These are phyloP conservation scores for Neopestalotiopsis clavispora DNA, from an alignment of 2,329 filamentous ascomycete genomes.

Conservation along the genomic window DNA sequence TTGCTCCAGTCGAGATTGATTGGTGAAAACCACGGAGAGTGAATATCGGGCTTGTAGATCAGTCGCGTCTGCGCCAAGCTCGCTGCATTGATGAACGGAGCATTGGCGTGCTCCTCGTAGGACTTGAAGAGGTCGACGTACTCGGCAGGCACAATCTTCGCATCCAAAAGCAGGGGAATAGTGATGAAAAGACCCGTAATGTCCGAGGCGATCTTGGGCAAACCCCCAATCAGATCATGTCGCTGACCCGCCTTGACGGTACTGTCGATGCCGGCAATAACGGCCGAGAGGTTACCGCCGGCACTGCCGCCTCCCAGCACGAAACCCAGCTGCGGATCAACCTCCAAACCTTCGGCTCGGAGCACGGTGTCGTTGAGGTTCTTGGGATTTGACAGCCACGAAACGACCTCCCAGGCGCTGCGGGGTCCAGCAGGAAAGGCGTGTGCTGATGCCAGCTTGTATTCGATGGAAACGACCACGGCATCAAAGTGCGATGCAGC, in stretches of 20 bases:
- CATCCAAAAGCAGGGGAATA: neutral
- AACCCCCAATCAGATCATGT: constrained; percentile 7
- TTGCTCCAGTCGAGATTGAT: neutral
- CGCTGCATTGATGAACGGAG: neutral
- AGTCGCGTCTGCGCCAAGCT: neutral
- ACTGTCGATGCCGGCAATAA: constrained; percentile 20
- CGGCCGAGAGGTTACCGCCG: constrained; percentile 10
- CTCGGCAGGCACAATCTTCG: neutral
- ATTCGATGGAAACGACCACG: constrained; percentile 32
- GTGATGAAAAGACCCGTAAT: constrained; percentile 11
- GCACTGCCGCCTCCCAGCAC: constrained; percentile 7
- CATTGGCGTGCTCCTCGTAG: neutral
- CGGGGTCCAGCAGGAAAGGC: constrained; percentile 56
- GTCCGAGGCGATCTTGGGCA: constrained; percentile 18
- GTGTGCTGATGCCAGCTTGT: constrained; percentile 62
- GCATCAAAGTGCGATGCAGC: constrained; percentile 18
- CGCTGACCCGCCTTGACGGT: neutral
- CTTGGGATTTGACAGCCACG: constrained; percentile 42
- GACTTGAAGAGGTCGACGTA: neutral
- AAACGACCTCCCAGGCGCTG: constrained; percentile 58
- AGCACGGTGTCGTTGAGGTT: constrained; percentile 5
- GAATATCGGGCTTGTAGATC: constrained; percentile 1
- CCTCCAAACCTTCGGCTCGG: neutral
- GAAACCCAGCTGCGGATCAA: constrained; percentile 9
- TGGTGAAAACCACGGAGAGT: constrained; percentile 7